These are phyloP conservation scores for Penicillium digitatum DNA, from an alignment of 2,329 filamentous ascomycete genomes.

Conservation along the genomic window DNA sequence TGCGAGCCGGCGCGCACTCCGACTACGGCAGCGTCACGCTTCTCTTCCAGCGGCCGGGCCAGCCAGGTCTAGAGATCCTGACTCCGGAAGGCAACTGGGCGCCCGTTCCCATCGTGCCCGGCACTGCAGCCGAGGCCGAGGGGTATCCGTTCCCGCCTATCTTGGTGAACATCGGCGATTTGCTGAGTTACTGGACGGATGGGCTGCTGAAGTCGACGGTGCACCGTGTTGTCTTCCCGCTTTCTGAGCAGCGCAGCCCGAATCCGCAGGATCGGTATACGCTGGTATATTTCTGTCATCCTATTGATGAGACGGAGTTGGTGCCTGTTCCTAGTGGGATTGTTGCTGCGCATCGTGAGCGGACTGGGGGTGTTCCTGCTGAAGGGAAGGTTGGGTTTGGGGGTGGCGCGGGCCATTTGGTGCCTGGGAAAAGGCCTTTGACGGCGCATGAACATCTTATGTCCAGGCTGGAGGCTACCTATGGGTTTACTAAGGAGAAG, in stretches of 20 bases:
- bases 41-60: slow-evolving; percentile 79
- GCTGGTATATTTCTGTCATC: slow-evolving; percentile 62
- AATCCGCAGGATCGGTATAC: slow-evolving; percentile 51
- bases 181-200: slow-evolving; percentile 83
- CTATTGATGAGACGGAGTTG: slow-evolving; percentile 52
- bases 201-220: slow-evolving; percentile 82
- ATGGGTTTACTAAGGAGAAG: slow-evolving; percentile 42
- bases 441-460: slow-evolving; percentile 59
- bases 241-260: slow-evolving; percentile 38
- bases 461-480: slow-evolving; percentile 56
- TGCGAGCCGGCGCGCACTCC: slow-evolving; percentile 86
- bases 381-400: slow-evolving; percentile 41
- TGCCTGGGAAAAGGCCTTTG: slow-evolving; percentile 39
- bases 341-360: slow-evolving; percentile 43
- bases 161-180: slow-evolving; percentile 67
- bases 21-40: slow-evolving; percentile 71
- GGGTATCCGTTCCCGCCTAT: slow-evolving; percentile 62
- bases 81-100: slow-evolving; percentile 57
- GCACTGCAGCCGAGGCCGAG: slow-evolving; percentile 9
- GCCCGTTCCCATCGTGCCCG: slow-evolving; percentile 63
- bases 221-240: slow-evolving; percentile 76
- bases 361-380: slow-evolving; percentile 13
- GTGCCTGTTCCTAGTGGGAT: slow-evolving; percentile 53
- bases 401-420: slow-evolving; percentile 34
- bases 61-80: slow-evolving; percentile 81